Evolutionary conservation across 106 monocot species (phyloP).

Genomic region (Platanthera guangdongensis): DNA sequence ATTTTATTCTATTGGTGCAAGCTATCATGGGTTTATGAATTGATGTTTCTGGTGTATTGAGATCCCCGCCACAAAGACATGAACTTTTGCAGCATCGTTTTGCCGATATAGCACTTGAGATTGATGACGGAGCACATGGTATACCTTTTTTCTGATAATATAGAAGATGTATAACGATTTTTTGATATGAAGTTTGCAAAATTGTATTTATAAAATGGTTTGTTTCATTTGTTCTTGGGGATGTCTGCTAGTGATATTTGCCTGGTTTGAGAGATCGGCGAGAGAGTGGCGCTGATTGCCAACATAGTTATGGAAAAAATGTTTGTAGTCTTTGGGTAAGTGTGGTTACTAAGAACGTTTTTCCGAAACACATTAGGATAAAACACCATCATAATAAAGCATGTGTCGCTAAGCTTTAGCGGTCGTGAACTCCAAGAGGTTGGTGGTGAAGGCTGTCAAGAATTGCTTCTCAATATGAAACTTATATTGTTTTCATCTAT

Average conservation of each 20-base stretch:
- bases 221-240: neutral
- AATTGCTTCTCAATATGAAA: too few relatives aligned
- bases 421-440: too few relatives aligned
- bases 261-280: too few relatives aligned
- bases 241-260: neutral
- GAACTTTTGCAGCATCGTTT: conserved; percentile 57
- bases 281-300: too few relatives aligned
- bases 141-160: neutral
- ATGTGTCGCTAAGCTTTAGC: too few relatives aligned
- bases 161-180: neutral
- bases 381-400: too few relatives aligned
- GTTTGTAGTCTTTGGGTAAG: too few relatives aligned
- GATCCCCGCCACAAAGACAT: conserved; percentile 32
- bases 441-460: too few relatives aligned
- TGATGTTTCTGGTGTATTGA: conserved; percentile 9
- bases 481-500: too few relatives aligned
- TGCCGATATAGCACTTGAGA: conserved; percentile 67
- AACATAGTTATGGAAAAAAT: too few relatives aligned
- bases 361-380: too few relatives aligned
- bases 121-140: conserved; percentile 66
- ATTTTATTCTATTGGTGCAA: conserved; percentile 1
- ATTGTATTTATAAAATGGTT: neutral
- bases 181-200: neutral
- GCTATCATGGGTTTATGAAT: neutral
- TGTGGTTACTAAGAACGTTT: too few relatives aligned